A percentile compares a stretch with the other conserved stretches of the same genome.
Evolutionary conservation across 495 filamentous ascomycete genomes (phyloP).

Genomic region (Neurospora sp.): DNA sequence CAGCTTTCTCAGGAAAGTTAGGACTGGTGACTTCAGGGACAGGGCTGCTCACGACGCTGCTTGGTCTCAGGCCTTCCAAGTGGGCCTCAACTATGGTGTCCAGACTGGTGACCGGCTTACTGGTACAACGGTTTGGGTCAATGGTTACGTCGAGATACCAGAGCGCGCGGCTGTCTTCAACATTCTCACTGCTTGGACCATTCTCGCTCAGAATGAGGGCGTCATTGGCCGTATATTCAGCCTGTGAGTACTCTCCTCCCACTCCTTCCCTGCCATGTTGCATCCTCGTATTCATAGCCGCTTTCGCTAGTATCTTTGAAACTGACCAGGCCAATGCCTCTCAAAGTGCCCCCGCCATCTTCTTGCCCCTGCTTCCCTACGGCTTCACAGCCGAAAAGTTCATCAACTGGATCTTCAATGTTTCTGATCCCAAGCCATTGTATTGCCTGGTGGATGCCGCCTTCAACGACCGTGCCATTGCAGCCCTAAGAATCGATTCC

Average conservation of each 20-base stretch:
- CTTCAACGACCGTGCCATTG: neutral
- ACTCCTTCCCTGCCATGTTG: neutral
- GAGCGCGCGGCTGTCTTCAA: neutral
- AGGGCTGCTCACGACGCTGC: neutral
- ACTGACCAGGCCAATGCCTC: neutral
- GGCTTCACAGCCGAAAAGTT: neutral
- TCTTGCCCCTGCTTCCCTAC: neutral
- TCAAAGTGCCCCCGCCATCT: neutral
- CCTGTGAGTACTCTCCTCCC: neutral
- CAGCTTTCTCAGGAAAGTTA: neutral
- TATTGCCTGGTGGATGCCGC: neutral
- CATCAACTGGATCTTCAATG: conserved; percentile 1
- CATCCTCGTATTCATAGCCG: neutral
- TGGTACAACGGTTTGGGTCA: neutral
- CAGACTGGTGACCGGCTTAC: neutral
- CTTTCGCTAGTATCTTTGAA: neutral
- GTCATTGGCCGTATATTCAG: neutral
- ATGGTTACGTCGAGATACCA: neutral
- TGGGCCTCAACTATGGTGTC: neutral
- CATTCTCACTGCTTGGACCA: neutral
- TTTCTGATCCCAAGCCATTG: neutral
- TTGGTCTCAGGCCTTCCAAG: neutral
- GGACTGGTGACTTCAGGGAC: neutral
- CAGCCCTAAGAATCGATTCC: neutral
- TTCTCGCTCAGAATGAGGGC: neutral